A percentile compares a stretch with the other conserved stretches of the same genome.
phyloP scores from a whole-genome alignment of 768 basidiomycete species.

The Lentinula edodes region DNA sequence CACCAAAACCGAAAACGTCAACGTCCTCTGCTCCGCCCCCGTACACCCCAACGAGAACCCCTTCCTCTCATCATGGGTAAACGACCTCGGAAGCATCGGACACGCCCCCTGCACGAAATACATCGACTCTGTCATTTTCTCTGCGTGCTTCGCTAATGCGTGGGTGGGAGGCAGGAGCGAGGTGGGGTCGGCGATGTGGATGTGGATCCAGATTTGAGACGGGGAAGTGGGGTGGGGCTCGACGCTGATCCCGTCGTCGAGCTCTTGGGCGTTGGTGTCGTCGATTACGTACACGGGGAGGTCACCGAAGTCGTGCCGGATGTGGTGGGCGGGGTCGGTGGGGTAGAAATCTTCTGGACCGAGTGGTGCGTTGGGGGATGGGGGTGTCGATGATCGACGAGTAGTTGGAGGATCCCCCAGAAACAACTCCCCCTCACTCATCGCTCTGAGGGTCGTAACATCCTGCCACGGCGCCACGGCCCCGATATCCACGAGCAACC shows the following conservation, averaged over 20 bases:
- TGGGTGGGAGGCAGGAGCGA: slow-evolving; percentile 69
- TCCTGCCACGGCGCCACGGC: slow-evolving; percentile 82
- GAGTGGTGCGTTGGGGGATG: slow-evolving; percentile 19
- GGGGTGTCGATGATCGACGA: too few species aligned
- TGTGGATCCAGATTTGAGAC: slow-evolving; percentile 65
- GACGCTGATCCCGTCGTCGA: slow-evolving; percentile 84
- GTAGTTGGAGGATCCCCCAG: background rate
- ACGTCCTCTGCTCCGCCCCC: slow-evolving; percentile 40
- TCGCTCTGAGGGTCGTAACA: slow-evolving; percentile 14
- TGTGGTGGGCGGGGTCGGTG: slow-evolving; percentile 56
- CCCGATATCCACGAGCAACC: slow-evolving; percentile 65
- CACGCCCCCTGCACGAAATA: slow-evolving; percentile 65
- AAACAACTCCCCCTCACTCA: slow-evolving; percentile 10
- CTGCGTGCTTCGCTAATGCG: slow-evolving; percentile 52
- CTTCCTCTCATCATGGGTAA: slow-evolving; percentile 37
- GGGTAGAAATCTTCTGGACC: slow-evolving; percentile 63
- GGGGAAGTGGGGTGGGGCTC: background rate
- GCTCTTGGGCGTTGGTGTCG: slow-evolving; percentile 69
- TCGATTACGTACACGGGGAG: slow-evolving; percentile 86
- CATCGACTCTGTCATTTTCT: slow-evolving; percentile 38
- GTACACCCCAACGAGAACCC: slow-evolving; percentile 33
- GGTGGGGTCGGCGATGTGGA: slow-evolving; percentile 93
- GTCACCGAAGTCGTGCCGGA: slow-evolving; percentile 85
- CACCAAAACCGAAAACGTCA: slow-evolving; percentile 80
- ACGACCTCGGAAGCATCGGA: slow-evolving; percentile 66